Base-by-base conservation (phyloP, 2,329 filamentous ascomycete genomes). In the Fusarium albidum region DNA sequence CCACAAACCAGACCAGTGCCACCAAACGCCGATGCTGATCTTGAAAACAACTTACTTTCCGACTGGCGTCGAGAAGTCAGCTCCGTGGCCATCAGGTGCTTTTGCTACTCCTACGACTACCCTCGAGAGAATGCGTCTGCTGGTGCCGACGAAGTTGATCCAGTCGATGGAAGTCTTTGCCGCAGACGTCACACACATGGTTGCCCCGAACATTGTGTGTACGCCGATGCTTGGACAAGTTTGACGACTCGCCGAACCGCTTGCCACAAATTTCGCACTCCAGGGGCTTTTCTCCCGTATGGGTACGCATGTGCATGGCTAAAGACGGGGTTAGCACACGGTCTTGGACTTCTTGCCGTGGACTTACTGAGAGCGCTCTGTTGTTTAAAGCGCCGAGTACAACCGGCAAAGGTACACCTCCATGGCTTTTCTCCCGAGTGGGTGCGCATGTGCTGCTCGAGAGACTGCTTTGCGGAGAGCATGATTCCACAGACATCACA, bases 241-340 rank as follows among this genome's bases (percentile, higher is more conserved):
- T 89, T 5, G 85, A 88, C 0, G 85, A 88, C 67, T 89, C 85
- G 54, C 82, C 80, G 65, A 89, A 89, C 9, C 72, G 72, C 64
- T 84, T 85, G 38, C 76, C 77, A 60, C 86, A 89, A 25, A 81
- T 74, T 2, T 82, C 78, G 57, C 85, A 88, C 37, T 75, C 71
- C 0, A 88, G 71, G 0, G 85, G 85, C 65, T 88, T 89, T 39
- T 83, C 80, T 34, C 85, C 84, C 1, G 86, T 88, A 64, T 90
- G 87, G 2, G 82, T 85, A 32, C 86, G 79, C 63, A 82, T 80
- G 62, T 90, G 87, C 77, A 88, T 88, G n/a, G 85, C 84, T 86
- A 40, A 32, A 17, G 13, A 17, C 27, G 6, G 8, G 8, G 53
- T 72, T 32, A 70, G 59, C 27, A 39, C 18, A 17, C 5, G 25